These are phyloP conservation scores for Xanthoconium purpureum DNA, from an alignment of 768 basidiomycete species.

Conservation along the genomic window DNA sequence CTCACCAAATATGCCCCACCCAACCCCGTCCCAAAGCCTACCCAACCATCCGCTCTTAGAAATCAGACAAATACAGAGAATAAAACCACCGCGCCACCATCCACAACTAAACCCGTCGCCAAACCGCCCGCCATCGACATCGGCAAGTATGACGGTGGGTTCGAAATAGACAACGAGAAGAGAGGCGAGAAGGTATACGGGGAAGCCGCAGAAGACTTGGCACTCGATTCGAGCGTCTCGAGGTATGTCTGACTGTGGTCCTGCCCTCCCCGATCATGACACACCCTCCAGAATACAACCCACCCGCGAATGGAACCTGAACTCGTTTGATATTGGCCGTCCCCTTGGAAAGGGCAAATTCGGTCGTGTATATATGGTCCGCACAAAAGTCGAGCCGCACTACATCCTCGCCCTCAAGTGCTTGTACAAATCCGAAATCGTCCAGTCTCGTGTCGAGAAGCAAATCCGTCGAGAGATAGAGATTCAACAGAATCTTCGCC, in stretches of 20 bases:
- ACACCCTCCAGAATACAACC: constrained; percentile 52
- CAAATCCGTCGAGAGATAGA: constrained; percentile 98
- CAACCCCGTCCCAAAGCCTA: constrained; percentile 38
- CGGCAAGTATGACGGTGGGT: constrained; percentile 92
- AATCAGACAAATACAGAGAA: constrained; percentile 33
- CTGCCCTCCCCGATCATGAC: background rate
- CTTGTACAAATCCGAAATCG: constrained; percentile 94
- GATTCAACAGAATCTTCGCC: constrained; percentile 93
- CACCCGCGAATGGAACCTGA: constrained; percentile 81
- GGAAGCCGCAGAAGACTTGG: constrained; percentile 76
- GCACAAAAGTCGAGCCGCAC: constrained; percentile 81
- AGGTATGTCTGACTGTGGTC: constrained; percentile 41
- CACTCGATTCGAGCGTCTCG: constrained; percentile 78
- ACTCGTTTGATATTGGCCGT: constrained; percentile 89
- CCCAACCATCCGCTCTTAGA: constrained; percentile 42
- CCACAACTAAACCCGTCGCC: constrained; percentile 18
- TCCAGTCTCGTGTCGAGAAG: constrained; percentile 89
- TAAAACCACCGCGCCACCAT: constrained; percentile 27
- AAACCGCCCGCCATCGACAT: constrained; percentile 55
- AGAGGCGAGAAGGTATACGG: constrained; percentile 71
- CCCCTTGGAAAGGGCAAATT: constrained; percentile 99
- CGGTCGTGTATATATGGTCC: constrained; percentile 97
- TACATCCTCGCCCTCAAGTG: constrained; percentile 98
- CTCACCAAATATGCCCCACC: constrained; percentile 74
- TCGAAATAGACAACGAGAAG: constrained; percentile 86